Evolutionary conservation across 106 monocot species (phyloP).

Genomic region (Hemerocallis citrina): DNA sequence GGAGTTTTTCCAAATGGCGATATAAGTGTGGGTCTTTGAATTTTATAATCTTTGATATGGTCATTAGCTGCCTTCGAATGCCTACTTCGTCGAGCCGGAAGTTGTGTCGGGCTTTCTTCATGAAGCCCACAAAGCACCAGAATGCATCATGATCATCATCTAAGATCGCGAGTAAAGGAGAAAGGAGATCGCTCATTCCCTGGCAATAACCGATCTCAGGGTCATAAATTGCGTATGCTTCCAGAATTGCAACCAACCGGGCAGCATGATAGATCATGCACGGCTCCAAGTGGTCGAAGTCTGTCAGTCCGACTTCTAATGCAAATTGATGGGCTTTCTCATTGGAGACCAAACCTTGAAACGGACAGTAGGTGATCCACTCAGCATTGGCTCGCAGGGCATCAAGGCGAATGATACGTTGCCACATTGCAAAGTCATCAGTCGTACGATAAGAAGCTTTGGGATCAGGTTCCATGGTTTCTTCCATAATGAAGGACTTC

Average conservation of each 20-base stretch:
- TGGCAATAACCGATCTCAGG: constrained; percentile 92
- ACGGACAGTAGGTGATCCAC: constrained; percentile 51
- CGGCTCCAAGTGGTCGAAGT: constrained; percentile 70
- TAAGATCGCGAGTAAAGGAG: constrained; percentile 67
- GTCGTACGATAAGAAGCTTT: constrained; percentile 25
- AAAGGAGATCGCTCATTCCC: constrained; percentile 88
- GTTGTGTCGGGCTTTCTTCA: constrained; percentile 83
- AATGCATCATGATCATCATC: constrained; percentile 76
- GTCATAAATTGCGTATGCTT: constrained; percentile 76
- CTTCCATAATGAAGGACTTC: constrained; percentile 12
- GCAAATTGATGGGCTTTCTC: constrained; percentile 39
- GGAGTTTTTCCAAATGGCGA: constrained; percentile 67
- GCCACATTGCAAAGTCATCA: constrained; percentile 78
- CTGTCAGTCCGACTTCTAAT: constrained; percentile 41
- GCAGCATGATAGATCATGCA: constrained; percentile 77
- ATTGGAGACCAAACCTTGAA: constrained; percentile 40
- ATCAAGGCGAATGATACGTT: constrained; percentile 81
- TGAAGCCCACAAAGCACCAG: constrained; percentile 94
- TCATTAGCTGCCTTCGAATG: constrained; percentile 59
- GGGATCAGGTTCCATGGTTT: constrained; percentile 23
- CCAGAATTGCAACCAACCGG: constrained; percentile 65
- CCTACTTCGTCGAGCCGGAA: constrained; percentile 92
- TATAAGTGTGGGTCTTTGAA: constrained; percentile 65
- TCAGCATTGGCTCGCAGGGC: constrained; percentile 72
- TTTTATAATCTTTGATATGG: constrained; percentile 71